Conservation (phyloP, 345 rosid species). For the Sonneratia caseolaris region DNA sequence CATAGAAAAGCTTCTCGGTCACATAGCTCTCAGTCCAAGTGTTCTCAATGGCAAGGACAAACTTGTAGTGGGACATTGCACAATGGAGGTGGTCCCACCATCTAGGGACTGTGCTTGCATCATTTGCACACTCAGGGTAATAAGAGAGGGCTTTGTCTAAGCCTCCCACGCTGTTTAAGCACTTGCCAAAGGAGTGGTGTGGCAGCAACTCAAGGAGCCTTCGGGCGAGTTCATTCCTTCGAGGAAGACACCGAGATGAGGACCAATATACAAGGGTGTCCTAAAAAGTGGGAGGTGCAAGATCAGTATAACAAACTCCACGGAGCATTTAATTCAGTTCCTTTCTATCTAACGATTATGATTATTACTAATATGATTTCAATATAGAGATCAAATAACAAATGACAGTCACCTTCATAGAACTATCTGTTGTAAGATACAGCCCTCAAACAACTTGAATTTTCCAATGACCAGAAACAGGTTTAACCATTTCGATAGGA, state of each 20-base stretch:
- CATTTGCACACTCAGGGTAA: conserved; percentile 60
- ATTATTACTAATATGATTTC: not conserved
- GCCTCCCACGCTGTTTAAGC: conserved; percentile 85
- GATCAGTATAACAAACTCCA: not conserved
- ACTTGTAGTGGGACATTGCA: conserved; percentile 93
- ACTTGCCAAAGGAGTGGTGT: conserved; percentile 84
- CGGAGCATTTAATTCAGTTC: not conserved
- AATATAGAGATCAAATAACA: not conserved
- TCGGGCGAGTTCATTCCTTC: conserved; percentile 58
- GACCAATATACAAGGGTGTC: conserved; percentile 86
- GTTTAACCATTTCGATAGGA: not conserved
- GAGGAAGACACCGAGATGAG: conserved; percentile 78
- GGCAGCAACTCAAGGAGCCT: conserved; percentile 59
- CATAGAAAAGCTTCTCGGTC: conserved; percentile 88
- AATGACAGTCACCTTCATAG: not conserved
- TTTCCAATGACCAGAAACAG: not conserved
- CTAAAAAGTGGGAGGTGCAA: conserved; percentile 17
- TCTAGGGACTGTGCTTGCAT: conserved; percentile 34
- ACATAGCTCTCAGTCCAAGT: conserved; percentile 74
- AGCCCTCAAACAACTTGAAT: not conserved
- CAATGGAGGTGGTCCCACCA: conserved; percentile 96
- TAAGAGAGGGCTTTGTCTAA: conserved; percentile 55
- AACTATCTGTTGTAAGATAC: not conserved
- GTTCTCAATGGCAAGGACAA: conserved; percentile 87
- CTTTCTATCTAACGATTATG: not conserved